Percentiles rank a stretch among this genome's conserved stretches.
phyloP scores from a whole-genome alignment of 2,329 filamentous ascomycete species.

The Arthrobotrys musiformis region DNA sequence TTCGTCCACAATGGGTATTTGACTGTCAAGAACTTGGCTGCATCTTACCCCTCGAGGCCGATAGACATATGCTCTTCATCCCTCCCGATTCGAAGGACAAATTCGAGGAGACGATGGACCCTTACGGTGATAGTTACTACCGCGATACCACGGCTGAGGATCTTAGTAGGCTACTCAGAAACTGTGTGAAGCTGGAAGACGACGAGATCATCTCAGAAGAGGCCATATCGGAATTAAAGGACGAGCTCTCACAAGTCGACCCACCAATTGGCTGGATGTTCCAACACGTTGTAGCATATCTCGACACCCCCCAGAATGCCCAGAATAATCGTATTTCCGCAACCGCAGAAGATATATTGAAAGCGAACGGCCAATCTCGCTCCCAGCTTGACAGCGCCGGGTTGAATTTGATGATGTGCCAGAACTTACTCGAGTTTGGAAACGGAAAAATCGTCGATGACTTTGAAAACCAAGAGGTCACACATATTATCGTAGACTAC shows the following conservation, averaged over 20 bases:
- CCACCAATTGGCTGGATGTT: constrained; percentile 66
- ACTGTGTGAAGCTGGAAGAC: constrained; percentile 42
- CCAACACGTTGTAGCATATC: constrained; percentile 64
- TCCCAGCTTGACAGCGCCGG: constrained; percentile 33
- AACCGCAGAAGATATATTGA: constrained; percentile 17
- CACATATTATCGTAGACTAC: constrained; percentile 76
- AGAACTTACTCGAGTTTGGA: constrained; percentile 74
- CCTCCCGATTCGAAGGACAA: constrained; percentile 69
- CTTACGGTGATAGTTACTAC: constrained; percentile 83
- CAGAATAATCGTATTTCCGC: constrained; percentile 37
- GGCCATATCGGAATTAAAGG: constrained; percentile 58
- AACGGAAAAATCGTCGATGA: constrained; percentile 70
- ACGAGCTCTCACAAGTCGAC: constrained; percentile 57
- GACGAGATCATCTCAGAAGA: constrained; percentile 29
- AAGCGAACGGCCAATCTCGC: constrained; percentile 41
- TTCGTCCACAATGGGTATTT: constrained; percentile 82
- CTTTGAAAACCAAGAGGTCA: constrained; percentile 69
- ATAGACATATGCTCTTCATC: constrained; percentile 75
- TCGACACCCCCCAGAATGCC: constrained; percentile 60
- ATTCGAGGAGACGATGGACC: constrained; percentile 75
- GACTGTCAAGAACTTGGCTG: constrained; percentile 76
- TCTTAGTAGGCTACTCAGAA: constrained; percentile 37
- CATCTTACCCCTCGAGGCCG: constrained; percentile 72
- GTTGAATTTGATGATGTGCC: constrained; percentile 65
- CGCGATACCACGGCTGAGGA: constrained; percentile 69